Conservation (phyloP, 2,329 filamentous ascomycete genomes). For the Myrmaecium sp. region DNA sequence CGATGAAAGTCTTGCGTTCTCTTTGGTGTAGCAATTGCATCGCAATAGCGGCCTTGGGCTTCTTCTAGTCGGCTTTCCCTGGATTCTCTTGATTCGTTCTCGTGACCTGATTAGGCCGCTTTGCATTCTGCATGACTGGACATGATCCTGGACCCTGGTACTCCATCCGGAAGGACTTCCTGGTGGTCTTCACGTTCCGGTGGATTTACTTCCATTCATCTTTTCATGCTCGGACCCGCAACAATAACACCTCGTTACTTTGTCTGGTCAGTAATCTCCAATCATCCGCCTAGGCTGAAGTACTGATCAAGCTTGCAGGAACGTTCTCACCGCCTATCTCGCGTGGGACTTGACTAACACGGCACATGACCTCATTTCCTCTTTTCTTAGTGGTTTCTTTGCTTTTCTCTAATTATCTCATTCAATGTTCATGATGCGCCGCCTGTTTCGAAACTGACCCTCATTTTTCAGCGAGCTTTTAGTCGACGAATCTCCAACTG, state of each 20-base stretch:
- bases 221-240: neutral
- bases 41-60: too few relatives aligned
- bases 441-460: constrained; percentile 15
- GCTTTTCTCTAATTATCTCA: constrained; percentile 4
- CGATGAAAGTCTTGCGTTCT: too few relatives aligned
- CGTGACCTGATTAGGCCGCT: too few relatives aligned
- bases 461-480: constrained; percentile 19
- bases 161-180: too few relatives aligned
- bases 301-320: neutral
- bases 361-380: constrained; percentile 12
- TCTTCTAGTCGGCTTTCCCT: too few relatives aligned
- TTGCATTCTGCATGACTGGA: too few relatives aligned
- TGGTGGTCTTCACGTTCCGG: too few relatives aligned
- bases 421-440: neutral
- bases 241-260: too few relatives aligned
- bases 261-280: too few relatives aligned
- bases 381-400: constrained; percentile 7
- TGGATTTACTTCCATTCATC: neutral
- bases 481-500: constrained; percentile 17
- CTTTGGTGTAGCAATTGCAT: too few relatives aligned
- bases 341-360: constrained; percentile 15
- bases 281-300: neutral
- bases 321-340: neutral
- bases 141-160: too few relatives aligned
- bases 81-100: too few relatives aligned